These are phyloP conservation scores for Paragyromitra xinjiangensis DNA, from an alignment of 495 filamentous ascomycete genomes.

Conservation along the genomic window DNA sequence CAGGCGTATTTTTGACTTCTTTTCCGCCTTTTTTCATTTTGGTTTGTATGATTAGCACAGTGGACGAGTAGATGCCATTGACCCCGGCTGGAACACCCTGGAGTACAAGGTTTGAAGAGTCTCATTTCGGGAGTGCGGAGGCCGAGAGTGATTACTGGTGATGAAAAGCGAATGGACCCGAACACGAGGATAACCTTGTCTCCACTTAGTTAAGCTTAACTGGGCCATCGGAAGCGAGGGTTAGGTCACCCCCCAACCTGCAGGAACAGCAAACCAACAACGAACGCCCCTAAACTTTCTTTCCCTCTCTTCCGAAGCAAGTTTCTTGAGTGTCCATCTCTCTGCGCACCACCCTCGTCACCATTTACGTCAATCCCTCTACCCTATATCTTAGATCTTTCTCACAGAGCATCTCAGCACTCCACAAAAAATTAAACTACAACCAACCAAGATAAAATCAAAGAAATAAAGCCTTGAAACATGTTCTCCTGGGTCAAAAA, in stretches of 20 bases:
- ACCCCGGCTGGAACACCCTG: not conserved
- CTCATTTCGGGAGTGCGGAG: not conserved
- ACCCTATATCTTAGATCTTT: slow-evolving; percentile 5
- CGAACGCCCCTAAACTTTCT: slow-evolving; percentile 37
- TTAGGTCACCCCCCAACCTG: slow-evolving; percentile 40
- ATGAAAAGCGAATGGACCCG: slow-evolving; percentile 4
- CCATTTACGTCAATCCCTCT: slow-evolving; percentile 27
- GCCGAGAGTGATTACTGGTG: slow-evolving; percentile 38
- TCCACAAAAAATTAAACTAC: slow-evolving; percentile 11
- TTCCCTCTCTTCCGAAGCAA: slow-evolving; percentile 24
- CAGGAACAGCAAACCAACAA: slow-evolving; percentile 41
- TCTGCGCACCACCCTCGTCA: slow-evolving; percentile 18
- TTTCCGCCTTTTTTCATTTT: not conserved
- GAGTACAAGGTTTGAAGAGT: not conserved
- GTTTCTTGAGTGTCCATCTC: slow-evolving; percentile 25
- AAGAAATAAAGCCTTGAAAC: slow-evolving; percentile 4
- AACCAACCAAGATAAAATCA: slow-evolving; percentile 1
- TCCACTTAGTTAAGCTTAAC: slow-evolving; percentile 43
- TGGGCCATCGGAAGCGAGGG: slow-evolving; percentile 44
- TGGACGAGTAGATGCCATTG: not conserved
- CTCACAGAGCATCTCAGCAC: not conserved
- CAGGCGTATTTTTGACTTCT: slow-evolving; percentile 19
- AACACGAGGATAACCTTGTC: slow-evolving; percentile 20
- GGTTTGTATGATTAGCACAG: slow-evolving; percentile 41
- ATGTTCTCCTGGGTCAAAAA: slow-evolving; percentile 52